phyloP scores from a whole-genome alignment of 805 yeast species.

The Huiozyma sinensis region DNA sequence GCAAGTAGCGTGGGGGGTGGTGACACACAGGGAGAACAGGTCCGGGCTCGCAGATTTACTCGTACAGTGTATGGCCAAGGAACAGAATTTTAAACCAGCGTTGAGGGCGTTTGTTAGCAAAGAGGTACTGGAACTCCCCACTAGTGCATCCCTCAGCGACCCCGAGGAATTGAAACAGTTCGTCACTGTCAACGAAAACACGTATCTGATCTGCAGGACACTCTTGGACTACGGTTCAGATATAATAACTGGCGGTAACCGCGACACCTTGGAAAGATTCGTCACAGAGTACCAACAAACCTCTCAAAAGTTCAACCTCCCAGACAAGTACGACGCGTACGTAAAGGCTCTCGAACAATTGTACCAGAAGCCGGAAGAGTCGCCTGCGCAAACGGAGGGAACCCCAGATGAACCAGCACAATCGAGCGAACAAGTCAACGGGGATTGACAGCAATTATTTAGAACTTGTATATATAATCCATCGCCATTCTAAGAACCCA shows the following conservation, averaged over 20 bases:
- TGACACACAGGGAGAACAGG: slow-evolving; percentile 8
- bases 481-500: no score
- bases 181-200: not conserved
- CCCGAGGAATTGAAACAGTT: not conserved
- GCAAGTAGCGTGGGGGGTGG: slow-evolving; percentile 13
- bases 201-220: not conserved
- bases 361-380: not conserved
- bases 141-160: not conserved
- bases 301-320: no score
- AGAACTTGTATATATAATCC: no score
- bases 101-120: not conserved
- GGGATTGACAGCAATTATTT: no score
- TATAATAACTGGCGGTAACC: not conserved
- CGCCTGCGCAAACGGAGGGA: no score
- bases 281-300: not conserved
- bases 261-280: not conserved
- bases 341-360: not conserved
- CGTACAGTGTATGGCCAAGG: slow-evolving; percentile 5
- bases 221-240: not conserved
- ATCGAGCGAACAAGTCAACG: no score
- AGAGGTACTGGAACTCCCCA: not conserved
- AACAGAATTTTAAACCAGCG: slow-evolving; percentile 1
- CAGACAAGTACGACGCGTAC: not conserved
- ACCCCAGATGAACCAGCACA: no score
- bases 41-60: slow-evolving; percentile 20